Evolutionary conservation across 2,329 filamentous ascomycete species (phyloP).

Genomic region (Exophiala dermatitidis): DNA sequence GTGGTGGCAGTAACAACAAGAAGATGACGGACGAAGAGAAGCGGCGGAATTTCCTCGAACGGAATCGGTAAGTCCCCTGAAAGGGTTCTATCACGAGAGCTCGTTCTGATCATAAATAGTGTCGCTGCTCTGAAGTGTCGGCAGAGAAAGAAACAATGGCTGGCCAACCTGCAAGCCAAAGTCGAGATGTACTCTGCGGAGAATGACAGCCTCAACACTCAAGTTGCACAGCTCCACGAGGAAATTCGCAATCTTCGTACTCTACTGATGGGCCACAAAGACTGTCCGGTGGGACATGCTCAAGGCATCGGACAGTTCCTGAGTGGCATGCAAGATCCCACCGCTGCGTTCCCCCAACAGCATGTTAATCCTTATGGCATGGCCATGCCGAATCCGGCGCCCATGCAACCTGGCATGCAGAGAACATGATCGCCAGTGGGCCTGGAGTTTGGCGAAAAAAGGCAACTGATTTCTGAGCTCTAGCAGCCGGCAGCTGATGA

Average conservation of each 20-base stretch:
- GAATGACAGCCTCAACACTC: constrained; percentile 77
- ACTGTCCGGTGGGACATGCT: constrained; percentile 85
- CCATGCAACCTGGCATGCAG: constrained; percentile 27
- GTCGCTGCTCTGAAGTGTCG: constrained; percentile 95
- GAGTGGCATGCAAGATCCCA: constrained; percentile 33
- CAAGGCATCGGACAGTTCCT: constrained; percentile 54
- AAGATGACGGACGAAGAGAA: constrained; percentile 99
- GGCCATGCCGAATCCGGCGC: constrained; percentile 33
- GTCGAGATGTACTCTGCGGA: constrained; percentile 88
- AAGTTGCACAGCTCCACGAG: constrained; percentile 77
- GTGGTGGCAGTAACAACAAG: constrained; percentile 46
- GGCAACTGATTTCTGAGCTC: neutral
- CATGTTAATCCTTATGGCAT: constrained; percentile 40
- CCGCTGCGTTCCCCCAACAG: constrained; percentile 26
- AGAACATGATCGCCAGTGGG: constrained; percentile 12
- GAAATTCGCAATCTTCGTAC: constrained; percentile 95
- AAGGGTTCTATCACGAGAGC: neutral
- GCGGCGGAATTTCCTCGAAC: constrained; percentile 92
- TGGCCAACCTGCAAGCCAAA: constrained; percentile 87
- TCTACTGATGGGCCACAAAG: constrained; percentile 85
- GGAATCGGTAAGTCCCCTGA: constrained; percentile 68
- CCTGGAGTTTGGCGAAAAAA: neutral
- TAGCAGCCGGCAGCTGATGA: constrained; percentile 3
- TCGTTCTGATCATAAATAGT: constrained; percentile 44
- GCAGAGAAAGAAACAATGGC: constrained; percentile 98